Conservation (phyloP, 148 eudicot genomes). For the Vaccinium vitisidaea region DNA sequence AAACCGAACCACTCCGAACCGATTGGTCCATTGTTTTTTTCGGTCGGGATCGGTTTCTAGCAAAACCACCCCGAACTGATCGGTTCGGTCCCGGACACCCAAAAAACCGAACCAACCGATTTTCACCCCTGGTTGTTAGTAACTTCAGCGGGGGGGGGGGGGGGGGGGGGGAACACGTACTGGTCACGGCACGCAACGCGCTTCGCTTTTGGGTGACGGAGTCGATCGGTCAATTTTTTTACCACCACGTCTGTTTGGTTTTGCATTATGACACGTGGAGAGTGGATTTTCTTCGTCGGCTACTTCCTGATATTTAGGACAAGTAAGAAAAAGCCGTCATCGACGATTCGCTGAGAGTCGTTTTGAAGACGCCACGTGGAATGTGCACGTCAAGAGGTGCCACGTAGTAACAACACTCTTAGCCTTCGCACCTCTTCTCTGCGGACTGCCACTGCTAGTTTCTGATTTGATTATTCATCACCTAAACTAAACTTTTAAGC, state of each 20-base stretch:
- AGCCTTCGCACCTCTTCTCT: background rate
- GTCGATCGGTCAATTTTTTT: background rate
- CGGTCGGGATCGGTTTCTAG: no score
- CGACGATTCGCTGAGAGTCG: background rate
- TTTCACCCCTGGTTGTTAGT: no score
- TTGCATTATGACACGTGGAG: background rate
- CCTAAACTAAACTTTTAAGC: no score
- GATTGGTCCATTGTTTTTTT: no score
- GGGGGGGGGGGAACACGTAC: no score
- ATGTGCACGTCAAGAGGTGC: background rate
- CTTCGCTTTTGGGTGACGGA: background rate
- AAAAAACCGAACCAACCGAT: no score
- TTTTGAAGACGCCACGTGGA: background rate
- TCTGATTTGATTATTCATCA: no score
- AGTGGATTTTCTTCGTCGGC: background rate
- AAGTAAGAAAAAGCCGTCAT: background rate
- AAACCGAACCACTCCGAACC: no score
- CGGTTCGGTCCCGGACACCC: no score
- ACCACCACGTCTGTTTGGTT: background rate
- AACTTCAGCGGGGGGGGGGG: no score
- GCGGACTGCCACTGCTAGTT: background rate
- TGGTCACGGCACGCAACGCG: constrained; percentile 19
- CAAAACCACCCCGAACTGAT: no score
- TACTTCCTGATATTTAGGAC: constrained; percentile 17
- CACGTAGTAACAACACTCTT: constrained; percentile 10